Evolutionary conservation across 352 stramenopile genomes (phyloP).

Genomic region (Phytopythium chamaehyphon): DNA sequence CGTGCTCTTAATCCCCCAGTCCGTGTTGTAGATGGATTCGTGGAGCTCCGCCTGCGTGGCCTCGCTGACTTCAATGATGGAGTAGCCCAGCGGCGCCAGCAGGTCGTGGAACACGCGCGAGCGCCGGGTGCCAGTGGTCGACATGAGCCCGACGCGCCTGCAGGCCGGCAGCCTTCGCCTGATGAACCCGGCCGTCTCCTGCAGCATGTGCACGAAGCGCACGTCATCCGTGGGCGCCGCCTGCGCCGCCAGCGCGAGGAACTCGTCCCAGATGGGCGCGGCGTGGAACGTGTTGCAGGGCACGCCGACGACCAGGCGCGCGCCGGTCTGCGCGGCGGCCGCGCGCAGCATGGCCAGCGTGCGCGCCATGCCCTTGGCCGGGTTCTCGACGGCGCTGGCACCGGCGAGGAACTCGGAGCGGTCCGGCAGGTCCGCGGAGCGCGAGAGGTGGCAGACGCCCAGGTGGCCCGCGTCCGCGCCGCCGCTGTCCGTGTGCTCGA

Average conservation of each 20-base stretch:
- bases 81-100: slow-evolving; percentile 52
- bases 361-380: slow-evolving; percentile 62
- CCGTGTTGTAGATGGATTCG: slow-evolving; percentile 68
- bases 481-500: slow-evolving; percentile 61
- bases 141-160: slow-evolving; percentile 52
- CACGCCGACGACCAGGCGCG: slow-evolving; percentile 52
- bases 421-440: slow-evolving; percentile 73
- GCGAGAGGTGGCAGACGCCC: slow-evolving; percentile 67
- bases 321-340: slow-evolving; percentile 23
- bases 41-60: slow-evolving; percentile 55
- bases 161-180: slow-evolving; percentile 34
- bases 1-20: slow-evolving; percentile 75
- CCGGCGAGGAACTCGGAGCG: slow-evolving; percentile 50
- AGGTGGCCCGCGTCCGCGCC: slow-evolving; percentile 65
- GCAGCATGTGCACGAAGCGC: slow-evolving; percentile 61
- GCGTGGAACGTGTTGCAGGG: slow-evolving; percentile 80
- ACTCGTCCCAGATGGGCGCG: slow-evolving; percentile 65
- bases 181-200: slow-evolving; percentile 67
- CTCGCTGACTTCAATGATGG: slow-evolving; percentile 46
- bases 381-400: slow-evolving; percentile 50
- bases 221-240: slow-evolving; percentile 9
- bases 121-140: slow-evolving; percentile 58
- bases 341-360: slow-evolving; percentile 72
- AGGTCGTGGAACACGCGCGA: slow-evolving; percentile 71
- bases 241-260: slow-evolving; percentile 36